Percentiles rank a stretch among this genome's conserved stretches.
Conservation (phyloP, 139 green algal species). For the Zygnema cylindricum region DNA sequence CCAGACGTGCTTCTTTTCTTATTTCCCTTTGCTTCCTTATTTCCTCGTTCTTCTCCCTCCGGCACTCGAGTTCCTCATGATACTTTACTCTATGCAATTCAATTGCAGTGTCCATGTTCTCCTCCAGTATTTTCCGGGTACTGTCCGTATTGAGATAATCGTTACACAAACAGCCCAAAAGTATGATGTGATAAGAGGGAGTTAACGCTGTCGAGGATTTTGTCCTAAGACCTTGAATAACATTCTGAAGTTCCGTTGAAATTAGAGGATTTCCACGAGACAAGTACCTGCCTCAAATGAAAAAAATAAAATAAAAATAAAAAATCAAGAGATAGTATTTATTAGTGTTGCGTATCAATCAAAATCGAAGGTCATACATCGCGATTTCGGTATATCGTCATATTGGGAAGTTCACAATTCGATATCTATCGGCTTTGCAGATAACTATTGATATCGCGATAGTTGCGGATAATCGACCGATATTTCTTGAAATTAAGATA, state of each 20-base stretch:
- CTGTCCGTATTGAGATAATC: constrained; percentile 23
- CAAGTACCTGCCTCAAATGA: neutral
- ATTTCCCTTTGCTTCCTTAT: neutral
- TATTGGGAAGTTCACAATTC: too few species aligned
- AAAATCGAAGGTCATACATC: too few species aligned
- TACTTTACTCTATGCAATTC: constrained; percentile 16
- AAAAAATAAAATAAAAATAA: neutral
- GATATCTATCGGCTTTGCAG: too few species aligned
- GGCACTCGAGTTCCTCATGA: constrained; percentile 39
- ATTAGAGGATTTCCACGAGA: neutral
- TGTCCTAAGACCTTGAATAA: neutral
- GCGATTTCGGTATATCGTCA: too few species aligned
- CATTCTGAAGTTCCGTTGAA: neutral
- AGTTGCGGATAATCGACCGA: too few species aligned
- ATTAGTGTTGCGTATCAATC: too few species aligned
- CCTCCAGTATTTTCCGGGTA: constrained; percentile 42
- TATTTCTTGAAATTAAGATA: too few species aligned
- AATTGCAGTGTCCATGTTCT: constrained; percentile 32
- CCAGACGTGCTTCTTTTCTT: neutral
- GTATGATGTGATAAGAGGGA: neutral
- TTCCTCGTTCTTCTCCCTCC: constrained; percentile 8
- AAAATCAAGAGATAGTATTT: too few species aligned
- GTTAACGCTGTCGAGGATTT: neutral
- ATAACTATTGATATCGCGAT: too few species aligned
- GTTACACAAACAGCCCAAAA: constrained; percentile 48